Evolutionary conservation across 2,329 filamentous ascomycete species (phyloP).

Genomic region (Epichloe uncinata): DNA sequence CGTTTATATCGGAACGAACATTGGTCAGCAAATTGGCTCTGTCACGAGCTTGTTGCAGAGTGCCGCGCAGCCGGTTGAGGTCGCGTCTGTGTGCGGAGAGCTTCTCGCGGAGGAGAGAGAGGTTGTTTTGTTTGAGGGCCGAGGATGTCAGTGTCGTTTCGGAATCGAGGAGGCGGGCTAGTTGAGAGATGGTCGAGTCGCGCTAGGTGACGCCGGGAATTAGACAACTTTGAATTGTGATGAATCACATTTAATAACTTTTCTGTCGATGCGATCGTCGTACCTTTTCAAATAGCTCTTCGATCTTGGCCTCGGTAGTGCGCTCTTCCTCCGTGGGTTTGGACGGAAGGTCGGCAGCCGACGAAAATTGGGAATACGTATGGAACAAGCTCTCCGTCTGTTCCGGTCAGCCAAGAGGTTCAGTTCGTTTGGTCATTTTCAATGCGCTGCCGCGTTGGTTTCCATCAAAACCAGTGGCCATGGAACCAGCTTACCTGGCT

Average conservation of each 20-base stretch:
- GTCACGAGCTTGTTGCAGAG: slow-evolving; percentile 66
- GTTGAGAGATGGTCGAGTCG: slow-evolving; percentile 66
- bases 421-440: background rate
- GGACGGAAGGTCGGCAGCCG: slow-evolving; percentile 61
- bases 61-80: slow-evolving; percentile 57
- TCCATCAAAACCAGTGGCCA: background rate
- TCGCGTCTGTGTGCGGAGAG: slow-evolving; percentile 78
- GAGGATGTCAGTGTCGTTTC: slow-evolving; percentile 79
- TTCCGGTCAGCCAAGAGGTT: background rate
- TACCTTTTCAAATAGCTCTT: slow-evolving; percentile 70
- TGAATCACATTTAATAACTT: background rate
- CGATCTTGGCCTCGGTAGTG: slow-evolving; percentile 64
- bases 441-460: background rate
- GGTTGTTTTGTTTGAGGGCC: slow-evolving; percentile 93
- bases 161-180: slow-evolving; percentile 81
- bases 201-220: slow-evolving; percentile 40
- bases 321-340: slow-evolving; percentile 79
- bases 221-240: background rate
- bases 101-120: slow-evolving; percentile 81
- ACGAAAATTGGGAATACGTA: slow-evolving; percentile 82
- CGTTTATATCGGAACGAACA: slow-evolving; percentile 82
- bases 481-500: slow-evolving; percentile 52
- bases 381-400: slow-evolving; percentile 78
- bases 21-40: slow-evolving; percentile 82
- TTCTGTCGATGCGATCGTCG: background rate